Evolutionary conservation across 768 basidiomycete species (phyloP), one percentile per base, ranked within the genome.

Genomic region (Kwoniella shandongensis): DNA sequence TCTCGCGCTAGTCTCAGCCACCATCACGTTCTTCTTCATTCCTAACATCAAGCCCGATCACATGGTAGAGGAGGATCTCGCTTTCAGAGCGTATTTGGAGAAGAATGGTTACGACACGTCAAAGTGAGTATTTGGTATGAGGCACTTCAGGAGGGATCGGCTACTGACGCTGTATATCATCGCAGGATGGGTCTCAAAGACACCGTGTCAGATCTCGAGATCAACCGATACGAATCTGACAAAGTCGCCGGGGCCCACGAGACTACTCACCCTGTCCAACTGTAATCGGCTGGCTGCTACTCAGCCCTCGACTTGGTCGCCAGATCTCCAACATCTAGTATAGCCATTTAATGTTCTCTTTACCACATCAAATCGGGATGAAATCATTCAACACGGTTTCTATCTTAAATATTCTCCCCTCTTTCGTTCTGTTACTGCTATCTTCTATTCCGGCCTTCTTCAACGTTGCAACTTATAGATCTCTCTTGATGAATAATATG

Each of bases 1-100:
- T 36, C 81, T 96, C 45, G 90, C 90, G 3, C 62, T 94, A 44
- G 61, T 91, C 48, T 89, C 88, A 58, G 91, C 92, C 2, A 20
- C 85, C 8, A 78, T 90, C 62, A 85, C 86, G 0, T 81, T 85
- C 63, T 74, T 89, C 76, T 85, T 88, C 77, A 83, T 96, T 67
- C 80, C 79, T 42, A 89, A 90, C 36, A 80, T 92, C 51, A 78
- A 79, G 15, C 83, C 84, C 29, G 89, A 92, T 58, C 87, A 88
- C 30, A 90, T 91, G 89, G 79, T 75, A 20, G 81, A 83, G 44
- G 89, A 92, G 74, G 91, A 93, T 75, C 76, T 75, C 36, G 78
- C 78, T 65, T 93, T 93, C 84, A 88, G 88, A 52, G 81, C 81
- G 63, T 93, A 93, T 73, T 81, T 96, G 52, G 85, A 85, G 67